A percentile compares a stretch with the other conserved stretches of the same genome.
phyloP scores from a whole-genome alignment of 2,329 filamentous ascomycete genomes.

The Torrubiella hemipterigena region DNA sequence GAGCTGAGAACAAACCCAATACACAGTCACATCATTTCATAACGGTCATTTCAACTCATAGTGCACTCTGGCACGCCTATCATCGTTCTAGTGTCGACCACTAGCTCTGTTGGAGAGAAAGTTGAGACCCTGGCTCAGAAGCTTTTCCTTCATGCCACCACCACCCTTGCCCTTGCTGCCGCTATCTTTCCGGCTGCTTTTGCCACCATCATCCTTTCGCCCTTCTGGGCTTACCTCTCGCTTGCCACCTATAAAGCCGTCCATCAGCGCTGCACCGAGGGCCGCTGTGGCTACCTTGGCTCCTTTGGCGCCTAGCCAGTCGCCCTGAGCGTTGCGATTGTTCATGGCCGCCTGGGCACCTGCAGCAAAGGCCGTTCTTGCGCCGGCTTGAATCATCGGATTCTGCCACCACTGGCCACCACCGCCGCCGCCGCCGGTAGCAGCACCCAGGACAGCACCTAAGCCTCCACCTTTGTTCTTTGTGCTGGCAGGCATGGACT shows the following conservation, averaged over 20 bases:
- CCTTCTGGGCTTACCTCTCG: neutral
- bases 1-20: too few species aligned
- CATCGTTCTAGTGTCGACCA: neutral
- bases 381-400: conserved; percentile 25
- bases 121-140: conserved; percentile 14
- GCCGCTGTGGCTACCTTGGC: conserved; percentile 36
- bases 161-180: conserved; percentile 1
- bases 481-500: conserved; percentile 19
- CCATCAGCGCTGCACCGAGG: conserved; percentile 34
- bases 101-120: conserved; percentile 10
- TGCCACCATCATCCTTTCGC: neutral
- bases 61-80: too few species aligned
- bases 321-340: conserved; percentile 29
- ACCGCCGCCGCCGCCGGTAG: conserved; percentile 6
- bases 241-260: conserved; percentile 25
- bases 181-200: conserved; percentile 1
- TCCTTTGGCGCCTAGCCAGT: conserved; percentile 36
- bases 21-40: neutral
- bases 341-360: conserved; percentile 36
- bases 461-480: too few species aligned
- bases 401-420: conserved; percentile 22
- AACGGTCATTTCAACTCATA: neutral
- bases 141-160: conserved; percentile 12
- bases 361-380: conserved; percentile 32
- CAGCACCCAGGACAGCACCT: too few species aligned